Conservation (phyloP, 345 rosid genomes). For the Salix caprea region DNA sequence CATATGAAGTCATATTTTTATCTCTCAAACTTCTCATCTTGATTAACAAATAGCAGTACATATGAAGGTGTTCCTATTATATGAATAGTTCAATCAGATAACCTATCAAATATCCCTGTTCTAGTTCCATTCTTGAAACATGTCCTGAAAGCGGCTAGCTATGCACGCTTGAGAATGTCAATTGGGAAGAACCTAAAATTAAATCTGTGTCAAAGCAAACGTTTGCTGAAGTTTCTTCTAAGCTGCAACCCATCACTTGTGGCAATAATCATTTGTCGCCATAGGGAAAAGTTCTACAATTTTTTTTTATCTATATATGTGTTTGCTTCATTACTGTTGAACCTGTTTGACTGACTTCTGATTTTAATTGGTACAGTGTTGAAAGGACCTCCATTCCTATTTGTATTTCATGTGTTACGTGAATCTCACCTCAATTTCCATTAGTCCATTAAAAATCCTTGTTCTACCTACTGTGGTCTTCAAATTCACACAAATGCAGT, state of each 20-base stretch:
- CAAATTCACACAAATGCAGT: not conserved
- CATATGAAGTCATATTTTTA: not conserved
- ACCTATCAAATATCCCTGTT: not conserved
- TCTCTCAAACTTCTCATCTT: not conserved
- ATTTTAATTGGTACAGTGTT: not conserved
- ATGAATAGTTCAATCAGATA: not conserved
- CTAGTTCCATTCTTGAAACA: not conserved
- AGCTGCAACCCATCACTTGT: not conserved
- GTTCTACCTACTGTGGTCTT: not conserved
- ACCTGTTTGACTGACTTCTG: not conserved
- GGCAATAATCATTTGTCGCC: not conserved
- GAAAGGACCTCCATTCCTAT: not conserved
- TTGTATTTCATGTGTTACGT: not conserved
- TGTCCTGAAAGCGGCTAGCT: not conserved
- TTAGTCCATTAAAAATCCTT: not conserved
- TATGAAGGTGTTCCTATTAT: not conserved
- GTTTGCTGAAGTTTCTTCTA: not conserved
- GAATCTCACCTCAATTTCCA: not conserved
- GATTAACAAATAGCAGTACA: not conserved
- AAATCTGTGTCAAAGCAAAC: not conserved
- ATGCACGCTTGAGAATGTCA: not conserved
- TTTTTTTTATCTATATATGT: not conserved
- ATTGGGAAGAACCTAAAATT: not conserved
- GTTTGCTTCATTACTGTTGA: not conserved
- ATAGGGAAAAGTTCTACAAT: not conserved